Conservation (phyloP, 2,329 filamentous ascomycete species). For the Epichloe hybrida region DNA sequence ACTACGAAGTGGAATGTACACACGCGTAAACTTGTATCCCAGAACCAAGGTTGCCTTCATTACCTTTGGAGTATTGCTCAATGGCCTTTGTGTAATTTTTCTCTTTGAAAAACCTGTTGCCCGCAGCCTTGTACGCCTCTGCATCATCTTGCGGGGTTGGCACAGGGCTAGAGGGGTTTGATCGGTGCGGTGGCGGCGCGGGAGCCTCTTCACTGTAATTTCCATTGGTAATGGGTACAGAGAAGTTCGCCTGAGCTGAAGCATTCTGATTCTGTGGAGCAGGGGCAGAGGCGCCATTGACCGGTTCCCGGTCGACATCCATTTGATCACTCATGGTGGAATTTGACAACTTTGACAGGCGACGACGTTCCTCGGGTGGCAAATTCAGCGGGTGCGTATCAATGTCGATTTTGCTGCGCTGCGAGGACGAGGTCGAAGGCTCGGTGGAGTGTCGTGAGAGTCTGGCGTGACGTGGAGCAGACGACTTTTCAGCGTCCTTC, state of each 20-base stretch:
- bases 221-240: constrained; percentile 39
- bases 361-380: constrained; percentile 74
- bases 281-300: constrained; percentile 39
- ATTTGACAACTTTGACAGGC: constrained; percentile 54
- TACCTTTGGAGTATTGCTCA: constrained; percentile 90
- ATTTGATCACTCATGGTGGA: constrained; percentile 50
- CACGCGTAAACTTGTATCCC: not conserved
- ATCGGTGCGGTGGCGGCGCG: constrained; percentile 58
- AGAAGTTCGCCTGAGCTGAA: constrained; percentile 30
- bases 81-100: constrained; percentile 81
- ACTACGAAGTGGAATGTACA: not conserved
- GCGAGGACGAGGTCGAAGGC: constrained; percentile 29
- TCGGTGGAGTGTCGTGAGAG: constrained; percentile 37
- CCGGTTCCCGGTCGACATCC: constrained; percentile 60
- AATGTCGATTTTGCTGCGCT: constrained; percentile 44
- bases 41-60: constrained; percentile 5
- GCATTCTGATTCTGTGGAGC: constrained; percentile 24
- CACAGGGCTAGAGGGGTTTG: constrained; percentile 45
- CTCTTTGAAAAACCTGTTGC: constrained; percentile 95
- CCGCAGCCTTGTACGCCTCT: constrained; percentile 80
- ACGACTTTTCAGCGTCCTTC: constrained; percentile 8
- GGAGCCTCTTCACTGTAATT: constrained; percentile 36
- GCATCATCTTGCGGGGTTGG: constrained; percentile 55
- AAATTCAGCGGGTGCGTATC: constrained; percentile 82
- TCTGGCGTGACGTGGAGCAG: constrained; percentile 23